Conservation (phyloP, 2,329 filamentous ascomycete genomes). For the Fusarium fujikuroi region DNA sequence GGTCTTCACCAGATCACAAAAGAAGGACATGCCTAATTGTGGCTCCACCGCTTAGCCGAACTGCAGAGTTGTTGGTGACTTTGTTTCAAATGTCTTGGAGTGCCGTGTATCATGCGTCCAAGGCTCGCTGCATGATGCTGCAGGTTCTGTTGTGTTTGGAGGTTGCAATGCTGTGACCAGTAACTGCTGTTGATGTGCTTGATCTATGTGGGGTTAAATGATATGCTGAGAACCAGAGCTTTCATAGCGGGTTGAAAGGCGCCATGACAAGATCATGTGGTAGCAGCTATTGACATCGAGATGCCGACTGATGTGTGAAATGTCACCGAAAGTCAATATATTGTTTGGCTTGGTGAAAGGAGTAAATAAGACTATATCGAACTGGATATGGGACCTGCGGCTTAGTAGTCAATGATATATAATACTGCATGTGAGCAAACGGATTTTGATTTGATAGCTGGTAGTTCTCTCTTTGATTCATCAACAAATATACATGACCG, state of each 20-base stretch:
- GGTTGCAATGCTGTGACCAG: neutral
- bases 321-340: neutral
- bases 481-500: slow-evolving; percentile 48
- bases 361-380: neutral
- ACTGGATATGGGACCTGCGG: neutral
- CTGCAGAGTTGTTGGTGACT: neutral
- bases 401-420: neutral
- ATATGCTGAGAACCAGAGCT: neutral
- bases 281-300: neutral
- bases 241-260: neutral
- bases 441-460: slow-evolving; percentile 28
- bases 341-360: neutral
- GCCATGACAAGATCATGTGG: neutral
- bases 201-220: neutral
- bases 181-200: neutral
- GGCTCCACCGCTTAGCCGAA: slow-evolving; percentile 29
- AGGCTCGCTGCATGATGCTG: slow-evolving; percentile 18
- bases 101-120: slow-evolving; percentile 7
- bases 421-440: neutral
- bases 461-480: slow-evolving; percentile 45
- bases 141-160: neutral
- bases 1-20: slow-evolving; percentile 3
- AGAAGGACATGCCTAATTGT: neutral
- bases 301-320: neutral
- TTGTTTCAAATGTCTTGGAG: slow-evolving; percentile 13